Conservation (phyloP, 2,329 filamentous ascomycete species). For the Stemphylium lycopersici region DNA sequence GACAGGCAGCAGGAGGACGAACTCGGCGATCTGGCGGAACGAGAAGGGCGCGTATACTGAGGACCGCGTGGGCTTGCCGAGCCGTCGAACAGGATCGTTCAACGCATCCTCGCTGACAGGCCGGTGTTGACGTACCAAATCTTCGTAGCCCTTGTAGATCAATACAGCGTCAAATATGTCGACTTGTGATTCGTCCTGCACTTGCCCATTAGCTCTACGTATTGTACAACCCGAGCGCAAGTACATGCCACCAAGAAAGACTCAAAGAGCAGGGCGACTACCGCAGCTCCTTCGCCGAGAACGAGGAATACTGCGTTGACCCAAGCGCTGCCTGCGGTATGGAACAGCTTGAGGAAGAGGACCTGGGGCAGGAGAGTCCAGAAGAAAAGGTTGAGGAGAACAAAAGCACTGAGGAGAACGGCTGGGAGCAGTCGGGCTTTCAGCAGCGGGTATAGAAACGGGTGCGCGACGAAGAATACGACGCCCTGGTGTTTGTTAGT, state of each 20-base stretch:
- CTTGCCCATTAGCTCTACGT: background rate
- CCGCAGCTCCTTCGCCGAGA: constrained; percentile 68
- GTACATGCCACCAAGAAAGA: constrained; percentile 53
- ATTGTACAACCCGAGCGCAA: background rate
- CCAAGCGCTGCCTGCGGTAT: constrained; percentile 81
- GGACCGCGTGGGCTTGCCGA: constrained; percentile 78
- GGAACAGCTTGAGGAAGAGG: constrained; percentile 87
- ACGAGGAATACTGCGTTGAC: constrained; percentile 86
- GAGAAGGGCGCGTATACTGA: constrained; percentile 89
- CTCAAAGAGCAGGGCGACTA: constrained; percentile 64
- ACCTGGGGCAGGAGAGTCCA: constrained; percentile 90
- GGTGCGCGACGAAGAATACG: constrained; percentile 78
- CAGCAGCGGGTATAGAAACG: constrained; percentile 83
- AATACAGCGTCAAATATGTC: constrained; percentile 80
- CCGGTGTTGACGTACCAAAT: constrained; percentile 54
- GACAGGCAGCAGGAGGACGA: constrained; percentile 70
- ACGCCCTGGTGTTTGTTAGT: constrained; percentile 64
- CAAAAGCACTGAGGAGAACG: constrained; percentile 78
- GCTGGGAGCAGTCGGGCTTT: constrained; percentile 78
- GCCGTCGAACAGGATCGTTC: constrained; percentile 74
- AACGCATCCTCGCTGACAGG: constrained; percentile 69
- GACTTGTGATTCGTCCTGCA: constrained; percentile 71
- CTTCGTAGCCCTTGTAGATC: constrained; percentile 72
- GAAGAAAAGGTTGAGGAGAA: constrained; percentile 84
- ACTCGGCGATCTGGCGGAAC: constrained; percentile 85